Conservation (phyloP, 371 early-diverging fungal genomes). For the Lichtheimia ornata region DNA sequence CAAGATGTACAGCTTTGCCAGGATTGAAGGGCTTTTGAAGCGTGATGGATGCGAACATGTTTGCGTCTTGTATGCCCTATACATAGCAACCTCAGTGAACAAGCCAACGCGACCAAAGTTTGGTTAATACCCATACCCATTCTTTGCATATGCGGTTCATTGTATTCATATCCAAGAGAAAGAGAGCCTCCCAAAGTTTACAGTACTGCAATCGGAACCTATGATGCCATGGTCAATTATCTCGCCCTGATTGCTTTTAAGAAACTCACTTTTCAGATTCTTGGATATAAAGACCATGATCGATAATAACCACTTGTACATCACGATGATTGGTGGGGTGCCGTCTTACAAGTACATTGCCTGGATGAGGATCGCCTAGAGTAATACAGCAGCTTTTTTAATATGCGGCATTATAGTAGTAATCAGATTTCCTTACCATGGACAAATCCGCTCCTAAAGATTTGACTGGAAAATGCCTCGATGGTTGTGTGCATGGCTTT, state of each 20-base stretch:
- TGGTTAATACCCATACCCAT: slow-evolving; percentile 53
- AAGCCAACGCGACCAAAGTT: too few species aligned
- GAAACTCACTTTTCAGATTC: slow-evolving; percentile 54
- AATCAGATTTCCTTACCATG: slow-evolving; percentile 56
- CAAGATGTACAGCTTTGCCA: slow-evolving; percentile 53
- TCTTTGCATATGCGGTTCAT: slow-evolving; percentile 63
- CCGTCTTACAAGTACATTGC: slow-evolving; percentile 82
- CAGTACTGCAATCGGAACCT: slow-evolving; percentile 83
- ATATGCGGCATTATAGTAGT: too few species aligned
- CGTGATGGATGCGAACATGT: slow-evolving; percentile 83
- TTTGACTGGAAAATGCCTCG: slow-evolving; percentile 87
- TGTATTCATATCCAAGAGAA: slow-evolving; percentile 66
- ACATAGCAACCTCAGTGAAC: not conserved
- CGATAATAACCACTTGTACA: slow-evolving; percentile 73
- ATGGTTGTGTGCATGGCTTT: slow-evolving; percentile 78
- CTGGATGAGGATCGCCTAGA: slow-evolving; percentile 81
- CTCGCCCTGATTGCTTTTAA: slow-evolving; percentile 40
- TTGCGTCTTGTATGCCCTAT: slow-evolving; percentile 79
- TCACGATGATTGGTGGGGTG: slow-evolving; percentile 58
- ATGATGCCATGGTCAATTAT: not conserved
- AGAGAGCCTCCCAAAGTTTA: slow-evolving; percentile 85
- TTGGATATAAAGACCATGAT: slow-evolving; percentile 91
- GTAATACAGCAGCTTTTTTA: too few species aligned
- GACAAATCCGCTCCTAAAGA: slow-evolving; percentile 87
- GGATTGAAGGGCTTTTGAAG: slow-evolving; percentile 77